Evolutionary conservation across 805 yeast genomes (phyloP).

Genomic region (Nakazawaea holstii): DNA sequence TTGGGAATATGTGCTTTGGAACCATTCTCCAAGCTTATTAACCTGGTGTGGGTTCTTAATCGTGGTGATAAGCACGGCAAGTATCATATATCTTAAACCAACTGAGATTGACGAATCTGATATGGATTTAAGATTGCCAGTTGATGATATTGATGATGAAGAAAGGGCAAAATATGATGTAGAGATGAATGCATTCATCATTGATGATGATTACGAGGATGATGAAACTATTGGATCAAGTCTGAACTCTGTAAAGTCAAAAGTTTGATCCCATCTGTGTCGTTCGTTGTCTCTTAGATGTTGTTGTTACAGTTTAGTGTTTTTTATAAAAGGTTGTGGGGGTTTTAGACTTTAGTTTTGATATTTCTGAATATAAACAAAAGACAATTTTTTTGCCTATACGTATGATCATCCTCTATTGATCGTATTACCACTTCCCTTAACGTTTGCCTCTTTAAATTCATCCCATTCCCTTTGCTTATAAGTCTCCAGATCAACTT

Average conservation of each 20-base stretch:
- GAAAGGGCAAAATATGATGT: not conserved
- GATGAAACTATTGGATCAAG: not conserved
- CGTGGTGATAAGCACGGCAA: slow-evolving; percentile 31
- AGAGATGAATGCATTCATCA: slow-evolving; percentile 1
- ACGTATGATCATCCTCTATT: slow-evolving; percentile 43
- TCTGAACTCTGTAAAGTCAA: slow-evolving; percentile 1
- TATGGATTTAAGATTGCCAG: not conserved
- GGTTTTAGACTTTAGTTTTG: too few species aligned
- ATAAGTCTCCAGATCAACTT: slow-evolving; percentile 61
- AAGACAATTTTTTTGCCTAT: too few species aligned
- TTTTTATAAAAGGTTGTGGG: too few species aligned
- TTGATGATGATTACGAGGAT: slow-evolving; percentile 1
- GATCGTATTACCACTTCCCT: slow-evolving; percentile 87
- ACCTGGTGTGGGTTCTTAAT: slow-evolving; percentile 35
- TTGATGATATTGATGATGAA: not conserved
- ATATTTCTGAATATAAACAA: too few species aligned
- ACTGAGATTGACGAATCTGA: not conserved
- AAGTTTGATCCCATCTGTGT: too few species aligned
- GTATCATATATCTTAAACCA: slow-evolving; percentile 9
- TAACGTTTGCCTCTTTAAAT: slow-evolving; percentile 78
- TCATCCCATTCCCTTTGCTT: slow-evolving; percentile 90
- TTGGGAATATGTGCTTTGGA: slow-evolving; percentile 39
- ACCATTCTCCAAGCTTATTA: slow-evolving; percentile 35
- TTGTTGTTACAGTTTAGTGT: too few species aligned
- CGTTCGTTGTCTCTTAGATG: too few species aligned